Percentiles rank a stretch among this genome's conserved stretches.
Conservation (phyloP, 2,329 filamentous ascomycete species). For the Cytospora mali region DNA sequence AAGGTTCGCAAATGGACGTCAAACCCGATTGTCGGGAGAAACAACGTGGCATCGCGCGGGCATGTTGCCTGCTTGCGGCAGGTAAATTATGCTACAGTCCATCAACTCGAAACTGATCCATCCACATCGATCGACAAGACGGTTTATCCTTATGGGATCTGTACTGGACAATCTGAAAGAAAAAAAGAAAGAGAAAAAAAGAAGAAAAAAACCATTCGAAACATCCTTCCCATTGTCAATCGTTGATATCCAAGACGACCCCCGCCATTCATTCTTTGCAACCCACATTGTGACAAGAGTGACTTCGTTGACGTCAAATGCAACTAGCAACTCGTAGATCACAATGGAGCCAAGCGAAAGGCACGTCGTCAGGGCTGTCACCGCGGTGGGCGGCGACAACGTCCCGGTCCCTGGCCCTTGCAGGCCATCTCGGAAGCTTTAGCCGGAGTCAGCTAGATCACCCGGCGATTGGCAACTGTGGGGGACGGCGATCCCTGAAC, state of each 20-base stretch:
- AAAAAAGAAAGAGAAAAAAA: too few species aligned
- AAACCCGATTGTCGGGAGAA: neutral
- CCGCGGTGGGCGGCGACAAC: neutral
- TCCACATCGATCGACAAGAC: too few species aligned
- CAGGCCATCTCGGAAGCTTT: neutral
- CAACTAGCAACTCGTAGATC: neutral
- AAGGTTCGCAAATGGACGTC: neutral
- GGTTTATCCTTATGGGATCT: too few species aligned
- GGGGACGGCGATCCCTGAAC: neutral
- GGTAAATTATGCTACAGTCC: neutral
- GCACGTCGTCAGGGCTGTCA: neutral
- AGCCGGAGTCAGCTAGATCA: neutral
- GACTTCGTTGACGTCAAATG: neutral
- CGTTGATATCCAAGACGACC: too few species aligned
- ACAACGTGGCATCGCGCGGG: neutral
- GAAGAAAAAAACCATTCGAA: too few species aligned
- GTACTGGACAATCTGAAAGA: too few species aligned
- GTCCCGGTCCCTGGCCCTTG: neutral
- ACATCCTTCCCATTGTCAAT: too few species aligned
- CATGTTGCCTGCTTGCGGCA: neutral
- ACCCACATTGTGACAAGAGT: neutral
- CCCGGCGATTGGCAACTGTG: neutral
- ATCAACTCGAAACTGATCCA: neutral
- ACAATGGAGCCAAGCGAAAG: neutral
- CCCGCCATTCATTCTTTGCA: neutral